Evolutionary conservation across 345 rosid species (phyloP), one percentile per base, ranked within the genome.

Genomic region (Dipteronia dyeriana): DNA sequence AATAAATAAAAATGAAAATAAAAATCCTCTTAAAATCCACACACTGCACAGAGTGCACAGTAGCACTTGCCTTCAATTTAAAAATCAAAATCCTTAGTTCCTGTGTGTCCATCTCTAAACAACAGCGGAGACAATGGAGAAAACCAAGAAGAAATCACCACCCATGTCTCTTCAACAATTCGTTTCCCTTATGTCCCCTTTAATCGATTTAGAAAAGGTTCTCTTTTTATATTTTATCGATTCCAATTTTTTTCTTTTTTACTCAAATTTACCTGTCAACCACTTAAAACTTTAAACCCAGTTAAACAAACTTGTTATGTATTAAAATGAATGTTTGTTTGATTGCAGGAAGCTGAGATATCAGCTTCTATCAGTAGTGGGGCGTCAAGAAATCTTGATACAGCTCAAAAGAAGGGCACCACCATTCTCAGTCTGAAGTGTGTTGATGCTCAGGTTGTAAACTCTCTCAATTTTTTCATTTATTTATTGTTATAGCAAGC

Each of bases 171-270:
- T 87, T 23, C 75, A 85, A 66, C 83, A 89, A 76, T 89, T 89
- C 84, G 83, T 89, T 67, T 89, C 90, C 72, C 43, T 77, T 73
- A 85, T 78, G 79, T 39, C 84, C 61, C 90, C 92, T 75, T 76
- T 87, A 65, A 81, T 89, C 68, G 92, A 89, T 64, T 63, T 87
- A 47, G 92, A 89, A 69, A 87, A 89, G 89, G 91, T 82, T 61
- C 66, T 60, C 23, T 43, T 66, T 75, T 39, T 75, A 39, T 19
- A 7, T 41, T 41, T 41, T 1, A 41, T 9, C 45, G 10, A 41
- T 7, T 41, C 45, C 10, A 41, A 7, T 41, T 61, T 7, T 54
- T 16, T 16, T 5, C n/a, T n/a, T n/a, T 31, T n/a, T 41, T 0
- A 16, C 51, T 63, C 9, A 14, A 5, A 49, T 13, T 49, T 1